A percentile compares a stretch with the other conserved stretches of the same genome.
Evolutionary conservation across 495 filamentous ascomycete species (phyloP).

Genomic region (Aspergillus diversus): DNA sequence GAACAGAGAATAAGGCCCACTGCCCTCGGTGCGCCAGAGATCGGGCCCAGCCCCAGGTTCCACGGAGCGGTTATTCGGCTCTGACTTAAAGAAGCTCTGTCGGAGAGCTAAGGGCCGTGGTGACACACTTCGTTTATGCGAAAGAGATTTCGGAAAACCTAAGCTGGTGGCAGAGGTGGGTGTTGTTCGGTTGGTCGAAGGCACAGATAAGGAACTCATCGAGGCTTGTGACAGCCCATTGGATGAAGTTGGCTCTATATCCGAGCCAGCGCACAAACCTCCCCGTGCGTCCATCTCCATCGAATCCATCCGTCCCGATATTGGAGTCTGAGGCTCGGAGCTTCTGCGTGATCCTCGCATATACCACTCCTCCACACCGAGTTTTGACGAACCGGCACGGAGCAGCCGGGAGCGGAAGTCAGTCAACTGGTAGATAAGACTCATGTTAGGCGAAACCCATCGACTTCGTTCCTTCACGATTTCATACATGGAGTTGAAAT

Average conservation of each 20-base stretch:
- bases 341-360: constrained; percentile 31
- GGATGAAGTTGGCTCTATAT: constrained; percentile 26
- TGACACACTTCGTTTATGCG: constrained; percentile 45
- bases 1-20: constrained; percentile 29
- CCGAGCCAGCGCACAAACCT: constrained; percentile 12
- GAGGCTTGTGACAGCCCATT: constrained; percentile 33
- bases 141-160: constrained; percentile 31
- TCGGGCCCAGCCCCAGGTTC: constrained; percentile 21
- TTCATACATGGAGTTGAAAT: constrained; percentile 92
- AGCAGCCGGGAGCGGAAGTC: constrained; percentile 66
- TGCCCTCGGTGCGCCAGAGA: neutral
- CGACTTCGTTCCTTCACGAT: constrained; percentile 84
- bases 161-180: constrained; percentile 36
- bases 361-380: constrained; percentile 43
- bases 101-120: constrained; percentile 49
- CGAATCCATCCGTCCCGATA: constrained; percentile 20
- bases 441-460: constrained; percentile 99
- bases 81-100: constrained; percentile 43
- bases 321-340: constrained; percentile 41
- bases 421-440: constrained; percentile 93
- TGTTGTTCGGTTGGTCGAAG: constrained; percentile 32
- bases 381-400: constrained; percentile 48
- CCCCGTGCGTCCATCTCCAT: constrained; percentile 16
- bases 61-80: constrained; percentile 20
- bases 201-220: constrained; percentile 33